These are phyloP conservation scores for Rhizopus microsporus DNA, from an alignment of 371 early-diverging fungal genomes.

Conservation along the genomic window DNA sequence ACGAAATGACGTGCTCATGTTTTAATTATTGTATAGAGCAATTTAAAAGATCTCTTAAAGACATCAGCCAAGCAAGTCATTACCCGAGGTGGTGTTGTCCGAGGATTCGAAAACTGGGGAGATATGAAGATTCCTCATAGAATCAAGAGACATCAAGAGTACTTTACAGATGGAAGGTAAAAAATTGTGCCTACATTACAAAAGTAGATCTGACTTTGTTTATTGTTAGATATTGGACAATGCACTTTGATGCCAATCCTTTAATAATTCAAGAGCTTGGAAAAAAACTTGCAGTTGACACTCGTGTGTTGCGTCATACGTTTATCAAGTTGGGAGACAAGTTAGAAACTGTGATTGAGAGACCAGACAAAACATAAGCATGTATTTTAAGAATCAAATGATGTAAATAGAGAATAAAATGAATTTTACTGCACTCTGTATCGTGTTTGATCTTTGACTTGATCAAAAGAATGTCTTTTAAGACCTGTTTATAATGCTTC, in stretches of 20 bases:
- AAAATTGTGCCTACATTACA: background rate
- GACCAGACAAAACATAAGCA: constrained; percentile 60
- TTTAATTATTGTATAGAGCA: constrained; percentile 37
- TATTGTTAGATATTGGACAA: constrained; percentile 64
- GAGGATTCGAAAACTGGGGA: constrained; percentile 72
- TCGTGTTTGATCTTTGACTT: too few species aligned
- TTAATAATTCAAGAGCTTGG: constrained; percentile 58
- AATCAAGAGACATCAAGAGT: constrained; percentile 70
- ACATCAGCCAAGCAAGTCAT: constrained; percentile 69
- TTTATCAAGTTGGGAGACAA: constrained; percentile 75
- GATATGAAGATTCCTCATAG: constrained; percentile 62
- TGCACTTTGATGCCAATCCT: constrained; percentile 82
- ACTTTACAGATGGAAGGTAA: constrained; percentile 65
- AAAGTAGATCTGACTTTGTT: background rate
- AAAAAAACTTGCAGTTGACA: constrained; percentile 68
- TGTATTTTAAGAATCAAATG: background rate
- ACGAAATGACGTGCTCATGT: background rate
- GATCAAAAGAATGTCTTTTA: too few species aligned
- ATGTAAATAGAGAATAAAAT: background rate
- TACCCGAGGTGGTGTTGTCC: constrained; percentile 78
- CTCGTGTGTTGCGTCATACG: constrained; percentile 77
- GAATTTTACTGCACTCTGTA: background rate
- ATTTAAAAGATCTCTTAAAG: constrained; percentile 67
- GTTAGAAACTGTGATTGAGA: constrained; percentile 56
- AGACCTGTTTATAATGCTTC: too few species aligned